Conservation (phyloP, 116 monocot species). For the Phalaenopsis hybrid region DNA sequence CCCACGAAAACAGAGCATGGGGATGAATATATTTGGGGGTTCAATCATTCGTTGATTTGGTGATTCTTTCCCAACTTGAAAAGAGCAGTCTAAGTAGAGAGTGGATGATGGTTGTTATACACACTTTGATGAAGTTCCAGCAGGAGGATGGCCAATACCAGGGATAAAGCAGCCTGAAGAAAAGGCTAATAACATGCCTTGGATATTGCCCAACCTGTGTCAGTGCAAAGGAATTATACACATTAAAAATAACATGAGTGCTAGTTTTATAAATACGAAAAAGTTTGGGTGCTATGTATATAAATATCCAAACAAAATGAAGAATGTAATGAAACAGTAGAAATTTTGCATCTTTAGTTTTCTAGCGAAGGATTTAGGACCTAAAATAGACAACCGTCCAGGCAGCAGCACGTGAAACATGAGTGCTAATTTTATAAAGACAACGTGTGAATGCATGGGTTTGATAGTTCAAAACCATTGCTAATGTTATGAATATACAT, state of each 20-base stretch:
- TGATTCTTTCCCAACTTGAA: slow-evolving; percentile 71
- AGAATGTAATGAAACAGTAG: too few species aligned
- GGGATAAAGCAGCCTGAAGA: slow-evolving; percentile 89
- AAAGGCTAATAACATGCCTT: slow-evolving; percentile 85
- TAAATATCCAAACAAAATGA: too few species aligned
- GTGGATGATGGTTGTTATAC: slow-evolving; percentile 48
- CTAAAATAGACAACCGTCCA: too few species aligned
- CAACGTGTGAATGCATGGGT: too few species aligned
- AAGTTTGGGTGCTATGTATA: too few species aligned
- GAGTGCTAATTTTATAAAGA: too few species aligned
- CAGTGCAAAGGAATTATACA: background rate
- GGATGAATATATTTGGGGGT: background rate
- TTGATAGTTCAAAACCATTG: too few species aligned
- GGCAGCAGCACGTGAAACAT: too few species aligned
- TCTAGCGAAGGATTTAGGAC: too few species aligned
- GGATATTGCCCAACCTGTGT: slow-evolving; percentile 78
- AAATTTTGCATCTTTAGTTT: too few species aligned
- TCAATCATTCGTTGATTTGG: slow-evolving; percentile 17
- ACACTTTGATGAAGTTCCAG: slow-evolving; percentile 79
- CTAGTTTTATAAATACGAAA: too few species aligned
- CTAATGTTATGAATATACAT: too few species aligned
- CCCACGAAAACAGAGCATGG: background rate
- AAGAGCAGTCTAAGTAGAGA: slow-evolving; percentile 47
- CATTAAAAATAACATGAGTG: background rate
- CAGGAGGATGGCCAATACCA: slow-evolving; percentile 99